Base-by-base conservation (phyloP, 2,329 filamentous ascomycete species). In the Xylariaceae sp. region DNA sequence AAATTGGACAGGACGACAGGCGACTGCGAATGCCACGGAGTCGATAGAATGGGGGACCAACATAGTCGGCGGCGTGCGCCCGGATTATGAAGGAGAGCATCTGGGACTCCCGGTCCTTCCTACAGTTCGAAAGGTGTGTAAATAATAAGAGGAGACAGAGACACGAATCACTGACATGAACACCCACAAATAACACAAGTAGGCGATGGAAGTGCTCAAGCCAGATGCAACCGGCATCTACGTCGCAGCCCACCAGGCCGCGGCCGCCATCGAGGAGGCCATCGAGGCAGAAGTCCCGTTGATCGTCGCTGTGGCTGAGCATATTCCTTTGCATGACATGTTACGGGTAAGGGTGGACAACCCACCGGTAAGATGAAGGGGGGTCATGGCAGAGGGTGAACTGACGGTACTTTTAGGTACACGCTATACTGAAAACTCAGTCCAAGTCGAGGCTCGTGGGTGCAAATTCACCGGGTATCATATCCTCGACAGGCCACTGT, bases 211-310 rank as follows among this genome's bases (percentile, higher is more conserved):
- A 50, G 68, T 75, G 50, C 64, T 87, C 26, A 85, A 80, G 51
- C 85, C 85, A 2, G 79, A 88, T 63, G 85, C 84, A 4, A 88
- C 85, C 1, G 84, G 81, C 4, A 84, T 90, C 40, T 89, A 87
- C 50, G 85, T 89, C 2, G 81, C 85, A 1, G 84, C 85, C n/a
- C 75, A 80, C 43, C 77, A 84, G 48, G 85, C 85, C 1, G 71
- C 80, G 0, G 69, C 70, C 17, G 85, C 85, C 0, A 88, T 90
- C 51, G 81, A 86, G 58, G 84, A 89, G 58, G 85, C 85, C 1
- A 85, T 88, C 36, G 83, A 82, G 59, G 82, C 82, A 2, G 81
- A 87, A 55, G 81, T 87, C 1, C 81, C 82, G 2, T 67, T 87
- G n/a, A 81, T 87, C 34, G 81, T 86, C 15, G 80, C 80, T 13